Evolutionary conservation across 2,329 filamentous ascomycete genomes (phyloP).

Genomic region (Tolypocladium capitatum): DNA sequence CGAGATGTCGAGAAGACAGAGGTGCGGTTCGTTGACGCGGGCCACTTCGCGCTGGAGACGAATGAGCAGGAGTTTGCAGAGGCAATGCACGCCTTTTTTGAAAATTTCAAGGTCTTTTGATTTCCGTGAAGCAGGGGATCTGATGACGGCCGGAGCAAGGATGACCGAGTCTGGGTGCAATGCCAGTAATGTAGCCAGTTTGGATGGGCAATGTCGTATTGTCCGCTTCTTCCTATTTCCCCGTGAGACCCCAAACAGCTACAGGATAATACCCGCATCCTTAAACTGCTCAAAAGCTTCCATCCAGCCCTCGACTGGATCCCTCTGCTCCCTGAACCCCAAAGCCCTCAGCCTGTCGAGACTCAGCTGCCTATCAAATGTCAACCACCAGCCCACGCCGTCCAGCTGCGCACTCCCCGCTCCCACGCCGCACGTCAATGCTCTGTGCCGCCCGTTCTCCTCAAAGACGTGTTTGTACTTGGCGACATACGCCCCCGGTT

Average conservation of each 20-base stretch:
- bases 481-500: conserved; percentile 18
- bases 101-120: background rate
- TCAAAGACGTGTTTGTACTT: conserved; percentile 16
- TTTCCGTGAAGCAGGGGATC: too few species aligned
- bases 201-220: too few species aligned
- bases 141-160: too few species aligned
- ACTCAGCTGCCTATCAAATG: conserved; percentile 33
- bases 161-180: too few species aligned
- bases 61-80: conserved; percentile 17
- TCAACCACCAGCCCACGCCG: conserved; percentile 30
- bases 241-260: too few species aligned
- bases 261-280: conserved; percentile 24
- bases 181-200: too few species aligned
- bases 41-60: conserved; percentile 36
- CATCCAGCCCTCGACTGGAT: conserved; percentile 26
- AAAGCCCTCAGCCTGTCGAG: conserved; percentile 22
- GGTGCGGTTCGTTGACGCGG: conserved; percentile 37
- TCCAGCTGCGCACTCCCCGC: conserved; percentile 25
- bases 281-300: conserved; percentile 28
- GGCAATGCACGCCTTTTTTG: conserved; percentile 3
- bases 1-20: conserved; percentile 33
- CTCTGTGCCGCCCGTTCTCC: conserved; percentile 11
- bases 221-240: too few species aligned
- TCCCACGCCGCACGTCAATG: conserved; percentile 19
- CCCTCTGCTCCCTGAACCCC: conserved; percentile 24